Base-by-base conservation (phyloP, 2,329 filamentous ascomycete genomes). In the Claviceps monticola region DNA sequence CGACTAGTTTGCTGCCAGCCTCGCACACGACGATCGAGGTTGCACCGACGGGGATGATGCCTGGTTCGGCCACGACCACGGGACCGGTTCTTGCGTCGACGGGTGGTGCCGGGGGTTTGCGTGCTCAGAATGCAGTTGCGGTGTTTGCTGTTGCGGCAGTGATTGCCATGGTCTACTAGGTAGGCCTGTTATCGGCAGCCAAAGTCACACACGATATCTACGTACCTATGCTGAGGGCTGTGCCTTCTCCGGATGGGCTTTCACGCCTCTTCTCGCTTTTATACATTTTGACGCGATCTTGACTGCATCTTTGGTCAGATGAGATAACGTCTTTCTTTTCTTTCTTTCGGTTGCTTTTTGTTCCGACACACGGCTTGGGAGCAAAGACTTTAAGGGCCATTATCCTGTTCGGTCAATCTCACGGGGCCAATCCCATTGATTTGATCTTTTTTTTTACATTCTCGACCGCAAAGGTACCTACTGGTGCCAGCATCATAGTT, bases 41-140 rank as follows among this genome's bases (percentile, higher is more conserved):
- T 50, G 57, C 54, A 37, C 55, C 61, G 46, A 53, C 53, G n/a
- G 49, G 52, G 11, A 55, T 59, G 58, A 19, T 47, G 16, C 38
- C 50, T 11, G 50, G 49, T 57, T 54, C 54, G 57, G 56, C 51
- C 21, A 52, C 58, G 39, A 53, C 59, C 17, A 34, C 29, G 29
- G 50, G 55, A 11, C 56, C 60, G 11, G 16, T 51, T 17, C 49
- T 51, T n/a, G 56, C 60, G 43, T 53, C 64, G 48, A 60, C 65
- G 14, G 56, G 52, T 42, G 66, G 62, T 54, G 69, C 69, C 48
- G 64, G 60, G 54, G 60, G 62, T 41, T 60, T 73, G 42, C 57
- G 68, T 29, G 60, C 68, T 54, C 66, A 70, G 58, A 66, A 66
- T 54, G 68, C 70, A 46, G 55, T 73, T 52, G 55, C 74, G 46